Evolutionary conservation across 345 rosid species (phyloP).

Genomic region (Conringia planisiliqua): DNA sequence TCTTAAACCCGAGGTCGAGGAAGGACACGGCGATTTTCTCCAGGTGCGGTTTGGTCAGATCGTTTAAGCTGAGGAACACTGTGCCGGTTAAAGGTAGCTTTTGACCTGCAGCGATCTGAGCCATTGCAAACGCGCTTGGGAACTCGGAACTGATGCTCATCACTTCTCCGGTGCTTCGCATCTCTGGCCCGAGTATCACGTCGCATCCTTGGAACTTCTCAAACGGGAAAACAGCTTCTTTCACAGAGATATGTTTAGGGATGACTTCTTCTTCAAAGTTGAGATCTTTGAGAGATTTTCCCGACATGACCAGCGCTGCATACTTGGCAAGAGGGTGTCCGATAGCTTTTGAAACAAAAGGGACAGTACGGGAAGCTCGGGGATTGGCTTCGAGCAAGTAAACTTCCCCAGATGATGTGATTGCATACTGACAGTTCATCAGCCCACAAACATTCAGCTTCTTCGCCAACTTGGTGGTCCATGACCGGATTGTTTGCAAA

Average conservation of each 20-base stretch:
- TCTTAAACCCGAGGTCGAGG: slow-evolving; percentile 66
- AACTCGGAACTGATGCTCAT: slow-evolving; percentile 82
- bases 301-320: slow-evolving; percentile 93
- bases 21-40: slow-evolving; percentile 76
- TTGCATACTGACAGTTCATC: slow-evolving; percentile 95
- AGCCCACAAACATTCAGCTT: slow-evolving; percentile 86
- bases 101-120: slow-evolving; percentile 94
- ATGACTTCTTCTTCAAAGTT: slow-evolving; percentile 73
- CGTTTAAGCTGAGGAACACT: slow-evolving; percentile 88
- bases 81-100: slow-evolving; percentile 80
- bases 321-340: slow-evolving; percentile 95
- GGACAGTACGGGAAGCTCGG: slow-evolving; percentile 94
- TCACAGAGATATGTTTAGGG: slow-evolving; percentile 77
- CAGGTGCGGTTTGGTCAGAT: slow-evolving; percentile 76
- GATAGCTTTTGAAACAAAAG: slow-evolving; percentile 96
- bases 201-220: slow-evolving; percentile 95
- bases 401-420: slow-evolving; percentile 73
- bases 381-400: slow-evolving; percentile 98
- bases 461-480: slow-evolving; percentile 79
- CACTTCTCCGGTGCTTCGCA: slow-evolving; percentile 96
- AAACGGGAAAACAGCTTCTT: slow-evolving; percentile 97
- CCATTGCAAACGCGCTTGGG: slow-evolving; percentile 82
- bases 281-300: slow-evolving; percentile 68
- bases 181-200: slow-evolving; percentile 90
- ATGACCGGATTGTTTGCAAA: slow-evolving; percentile 68